phyloP scores from a whole-genome alignment of 352 stramenopile species.

The Vaucheria bursata region DNA sequence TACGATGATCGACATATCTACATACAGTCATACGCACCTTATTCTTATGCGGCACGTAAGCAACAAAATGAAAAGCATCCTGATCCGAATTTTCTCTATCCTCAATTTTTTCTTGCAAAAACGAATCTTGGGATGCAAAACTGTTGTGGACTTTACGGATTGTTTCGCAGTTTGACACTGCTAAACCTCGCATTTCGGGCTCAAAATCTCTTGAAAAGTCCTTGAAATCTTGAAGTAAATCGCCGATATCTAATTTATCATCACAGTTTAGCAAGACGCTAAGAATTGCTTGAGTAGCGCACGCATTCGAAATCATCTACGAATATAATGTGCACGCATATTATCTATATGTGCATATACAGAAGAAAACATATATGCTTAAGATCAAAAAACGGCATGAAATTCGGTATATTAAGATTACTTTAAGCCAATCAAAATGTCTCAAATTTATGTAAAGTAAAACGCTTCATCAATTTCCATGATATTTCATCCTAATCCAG shows the following conservation, averaged over 20 bases:
- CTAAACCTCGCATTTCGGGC: slow-evolving; percentile 60
- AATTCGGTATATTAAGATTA: no score
- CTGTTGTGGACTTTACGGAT: slow-evolving; percentile 70
- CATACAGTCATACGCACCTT: slow-evolving; percentile 20
- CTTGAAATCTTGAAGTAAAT: slow-evolving; percentile 35
- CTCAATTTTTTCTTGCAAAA: slow-evolving; percentile 59
- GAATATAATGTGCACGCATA: slow-evolving; percentile 10
- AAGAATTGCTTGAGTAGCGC: slow-evolving; percentile 90
- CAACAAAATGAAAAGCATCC: slow-evolving; percentile 95
- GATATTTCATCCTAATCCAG: no score
- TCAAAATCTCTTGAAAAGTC: slow-evolving; percentile 26
- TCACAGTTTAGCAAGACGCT: slow-evolving; percentile 81
- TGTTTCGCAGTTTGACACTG: slow-evolving; percentile 71
- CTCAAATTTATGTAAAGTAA: no score
- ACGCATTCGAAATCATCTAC: slow-evolving; percentile 89
- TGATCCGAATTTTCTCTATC: slow-evolving; percentile 32
- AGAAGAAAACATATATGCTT: no score
- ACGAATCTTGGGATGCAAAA: slow-evolving; percentile 65
- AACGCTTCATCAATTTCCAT: no score
- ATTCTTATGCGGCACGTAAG: slow-evolving; percentile 67
- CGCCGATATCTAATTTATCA: slow-evolving; percentile 35
- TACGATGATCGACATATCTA: no score
- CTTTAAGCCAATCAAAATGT: no score
- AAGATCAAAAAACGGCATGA: no score
- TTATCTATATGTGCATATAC: background rate